Base-by-base conservation (phyloP, 768 basidiomycete genomes). In the Vararia minispora region DNA sequence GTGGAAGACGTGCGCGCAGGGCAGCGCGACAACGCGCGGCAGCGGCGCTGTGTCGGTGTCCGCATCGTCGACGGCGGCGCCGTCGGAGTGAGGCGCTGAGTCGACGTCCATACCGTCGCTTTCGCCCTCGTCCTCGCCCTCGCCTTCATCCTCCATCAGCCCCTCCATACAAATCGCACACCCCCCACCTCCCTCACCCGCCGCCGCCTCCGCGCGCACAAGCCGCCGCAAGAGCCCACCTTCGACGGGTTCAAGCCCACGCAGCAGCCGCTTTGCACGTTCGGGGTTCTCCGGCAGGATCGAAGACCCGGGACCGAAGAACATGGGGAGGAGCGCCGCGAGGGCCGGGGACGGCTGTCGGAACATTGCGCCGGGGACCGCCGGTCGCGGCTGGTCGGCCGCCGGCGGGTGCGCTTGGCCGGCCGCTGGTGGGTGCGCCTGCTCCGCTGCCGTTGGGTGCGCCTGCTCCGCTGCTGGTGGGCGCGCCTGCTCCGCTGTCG, bases 1-100 rank as follows among this genome's bases (percentile, higher is more conserved):
- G 47, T 88, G 85, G 61, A 87, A 88, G 36, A 83, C 74, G 54
- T 88, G 85, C 6, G 82, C 73, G 51, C 85, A 88, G 4, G 85
- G 85, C 7, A 88, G 69, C 3, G 74, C 61, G 25, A 87, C 74
- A 34, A 87, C 70, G 62, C 70, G 18, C 57, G 62, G 39, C 42
- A 49, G 48, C 24, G 48, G 42, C 18, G 44, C 37, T 30, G 38
- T 43, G 17, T 22, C 45, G 31, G 27, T 41, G 22, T 22, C 28
- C 16, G 49, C 6, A 3, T 24, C 16, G n/a, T 36, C 26, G 6
- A 48, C 3, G 6, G 51, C 37, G 6, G 38, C 33, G 3, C 54
- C 43, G n/a, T 46, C 37, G 4, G 44, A 8, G 33, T 39, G 18
- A 25, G 39, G 35, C 5, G 12, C 28, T 10, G 14, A 17, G 22